Conservation (phyloP, 306 rosid genomes). For the Quercus alba region DNA sequence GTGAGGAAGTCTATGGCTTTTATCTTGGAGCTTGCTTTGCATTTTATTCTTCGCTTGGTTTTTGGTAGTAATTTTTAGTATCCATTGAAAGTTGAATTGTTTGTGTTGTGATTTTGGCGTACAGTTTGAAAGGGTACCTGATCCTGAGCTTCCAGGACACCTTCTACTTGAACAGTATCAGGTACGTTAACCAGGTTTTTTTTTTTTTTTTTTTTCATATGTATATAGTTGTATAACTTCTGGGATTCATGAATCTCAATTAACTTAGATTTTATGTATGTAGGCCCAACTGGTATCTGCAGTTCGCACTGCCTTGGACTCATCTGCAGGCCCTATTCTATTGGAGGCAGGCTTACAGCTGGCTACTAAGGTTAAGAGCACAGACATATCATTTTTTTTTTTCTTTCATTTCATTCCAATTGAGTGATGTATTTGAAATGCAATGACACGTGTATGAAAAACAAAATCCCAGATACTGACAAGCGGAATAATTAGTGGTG, state of each 20-base stretch:
- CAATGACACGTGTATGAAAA: conserved; percentile 12
- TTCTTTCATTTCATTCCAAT: conserved; percentile 16
- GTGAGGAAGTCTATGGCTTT: neutral
- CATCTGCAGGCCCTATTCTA: conserved; percentile 83
- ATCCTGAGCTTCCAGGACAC: conserved; percentile 98
- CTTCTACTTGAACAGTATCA: conserved; percentile 93
- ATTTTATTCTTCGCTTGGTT: conserved; percentile 8
- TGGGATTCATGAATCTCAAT: conserved; percentile 22
- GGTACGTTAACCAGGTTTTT: conserved; percentile 38
- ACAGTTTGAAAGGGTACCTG: conserved; percentile 74
- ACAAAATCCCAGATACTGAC: conserved; percentile 74
- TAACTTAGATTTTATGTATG: conserved; percentile 33
- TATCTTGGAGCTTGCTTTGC: conserved; percentile 10
- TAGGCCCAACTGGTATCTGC: conserved; percentile 98
- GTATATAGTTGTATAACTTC: conserved; percentile 15
- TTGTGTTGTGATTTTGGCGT: conserved; percentile 34
- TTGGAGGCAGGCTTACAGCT: conserved; percentile 95
- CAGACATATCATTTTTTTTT: neutral
- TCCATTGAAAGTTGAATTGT: conserved; percentile 17
- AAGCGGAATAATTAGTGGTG: conserved; percentile 90
- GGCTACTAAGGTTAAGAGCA: conserved; percentile 79
- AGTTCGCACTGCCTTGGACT: conserved; percentile 87
- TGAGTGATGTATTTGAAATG: neutral
- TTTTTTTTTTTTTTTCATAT: neutral
- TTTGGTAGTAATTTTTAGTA: conserved; percentile 2